Evolutionary conservation across 306 rosid species (phyloP), one percentile per base, ranked within the genome.

Genomic region (Quercus cerris): DNA sequence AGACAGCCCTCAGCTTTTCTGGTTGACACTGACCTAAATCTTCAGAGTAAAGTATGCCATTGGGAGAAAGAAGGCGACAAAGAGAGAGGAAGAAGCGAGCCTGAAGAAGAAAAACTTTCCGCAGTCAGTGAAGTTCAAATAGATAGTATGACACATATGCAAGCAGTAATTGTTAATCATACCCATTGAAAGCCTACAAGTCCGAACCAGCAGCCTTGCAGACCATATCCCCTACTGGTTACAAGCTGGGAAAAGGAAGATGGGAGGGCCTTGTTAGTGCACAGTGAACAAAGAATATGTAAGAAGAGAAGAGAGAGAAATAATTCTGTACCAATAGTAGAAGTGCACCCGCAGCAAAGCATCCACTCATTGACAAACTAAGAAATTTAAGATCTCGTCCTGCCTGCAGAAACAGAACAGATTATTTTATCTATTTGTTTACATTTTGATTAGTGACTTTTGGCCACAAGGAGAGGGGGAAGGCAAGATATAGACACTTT

Each of bases 181-280:
- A 94, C 99, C 99, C 99, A 91, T 81, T 94, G 97, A 81, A 93
- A 94, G 86, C 83, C 82, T 9, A 86, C 91, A 13, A 94, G 89
- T 38, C 93, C 91, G 56, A 81, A 78, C 99, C 99, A 91, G 84
- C 93, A 85, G 56, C 97, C 97, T 76, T 74, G 83, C 78, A 94
- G 83, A 70, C 97, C 99, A 82, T 54, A 89, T 76, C 91, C 91
- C 17, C 82, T 91, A 78, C 87, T 78, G 86, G 90, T 88, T 70
- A 86, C 76, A 74, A 86, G 44, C 99, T 91, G 90, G 81, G 62
- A 80, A 46, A 77, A 35, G 67, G 72, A 84, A 78, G 66, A 35
- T 64, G 13, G 12, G 18, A 77, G 27, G 71, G 71, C 22, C 56
- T 41, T 19, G 82, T 77, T 55, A 46, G 66, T 18, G 30, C 68